These are phyloP conservation scores for Ambrosiella beaveri DNA, from an alignment of 2,329 filamentous ascomycete genomes.

Conservation along the genomic window DNA sequence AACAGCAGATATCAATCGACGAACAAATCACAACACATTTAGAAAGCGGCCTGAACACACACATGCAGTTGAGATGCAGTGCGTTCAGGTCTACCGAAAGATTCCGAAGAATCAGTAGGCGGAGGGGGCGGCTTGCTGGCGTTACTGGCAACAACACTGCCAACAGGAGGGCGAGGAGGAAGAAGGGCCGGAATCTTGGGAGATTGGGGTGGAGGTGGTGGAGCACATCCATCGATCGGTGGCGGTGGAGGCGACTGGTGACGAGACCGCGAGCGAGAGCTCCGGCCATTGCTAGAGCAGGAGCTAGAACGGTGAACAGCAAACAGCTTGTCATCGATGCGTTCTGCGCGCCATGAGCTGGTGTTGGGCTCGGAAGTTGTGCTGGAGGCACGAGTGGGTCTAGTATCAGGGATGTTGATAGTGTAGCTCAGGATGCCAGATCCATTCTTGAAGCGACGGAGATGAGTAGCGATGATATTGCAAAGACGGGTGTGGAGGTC, in stretches of 20 bases:
- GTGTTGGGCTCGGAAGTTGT: neutral
- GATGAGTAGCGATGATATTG: neutral
- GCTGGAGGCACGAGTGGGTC: neutral
- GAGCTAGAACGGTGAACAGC: neutral
- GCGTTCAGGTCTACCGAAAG: neutral
- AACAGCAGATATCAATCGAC: neutral
- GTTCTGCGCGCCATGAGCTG: neutral
- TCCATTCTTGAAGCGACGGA: neutral
- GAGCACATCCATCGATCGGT: neutral
- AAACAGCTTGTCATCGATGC: neutral
- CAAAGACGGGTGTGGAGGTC: neutral
- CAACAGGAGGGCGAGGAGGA: neutral
- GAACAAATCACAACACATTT: too few species aligned
- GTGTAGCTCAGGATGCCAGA: neutral
- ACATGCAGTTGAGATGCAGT: neutral
- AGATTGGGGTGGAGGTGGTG: conserved; percentile 1
- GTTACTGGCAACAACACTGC: neutral
- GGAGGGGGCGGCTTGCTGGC: neutral
- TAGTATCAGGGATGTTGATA: neutral
- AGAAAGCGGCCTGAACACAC: too few species aligned
- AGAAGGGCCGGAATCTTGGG: neutral
- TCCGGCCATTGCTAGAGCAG: neutral
- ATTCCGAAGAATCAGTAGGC: neutral
- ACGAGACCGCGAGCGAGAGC: neutral
- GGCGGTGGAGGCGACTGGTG: neutral